phyloP scores from a whole-genome alignment of 805 yeast genomes.

The Candida krabiensis region DNA sequence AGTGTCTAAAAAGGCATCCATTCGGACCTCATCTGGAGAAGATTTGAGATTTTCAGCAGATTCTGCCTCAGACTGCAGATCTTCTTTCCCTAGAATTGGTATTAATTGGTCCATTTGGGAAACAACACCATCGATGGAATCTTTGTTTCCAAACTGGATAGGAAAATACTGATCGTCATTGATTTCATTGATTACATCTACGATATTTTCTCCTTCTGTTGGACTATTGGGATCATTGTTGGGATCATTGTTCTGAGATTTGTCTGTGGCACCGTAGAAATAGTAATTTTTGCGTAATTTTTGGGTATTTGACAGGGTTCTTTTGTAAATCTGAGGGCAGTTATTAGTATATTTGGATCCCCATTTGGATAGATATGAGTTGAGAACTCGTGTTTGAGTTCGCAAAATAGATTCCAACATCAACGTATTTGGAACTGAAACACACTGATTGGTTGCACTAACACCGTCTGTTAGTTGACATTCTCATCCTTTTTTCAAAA shows the following conservation, averaged over 20 bases:
- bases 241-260: conserved; percentile 1
- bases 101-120: conserved; percentile 14
- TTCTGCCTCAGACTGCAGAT: neutral
- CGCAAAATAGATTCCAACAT: too few species aligned
- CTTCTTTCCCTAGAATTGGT: conserved; percentile 8
- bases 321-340: too few species aligned
- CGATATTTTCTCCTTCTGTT: conserved; percentile 27
- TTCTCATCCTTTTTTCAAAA: too few species aligned
- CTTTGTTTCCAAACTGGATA: conserved; percentile 11
- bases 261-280: conserved; percentile 10
- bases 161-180: conserved; percentile 26
- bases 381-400: too few species aligned
- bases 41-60: neutral
- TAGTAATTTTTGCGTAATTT: conserved; percentile 16
- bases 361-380: too few species aligned
- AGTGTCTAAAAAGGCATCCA: conserved; percentile 56
- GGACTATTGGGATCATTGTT: conserved; percentile 11
- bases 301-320: too few species aligned
- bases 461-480: too few species aligned
- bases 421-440: too few species aligned
- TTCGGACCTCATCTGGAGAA: conserved; percentile 19
- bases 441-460: too few species aligned
- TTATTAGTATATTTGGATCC: too few species aligned
- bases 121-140: conserved; percentile 8
- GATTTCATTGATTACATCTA: conserved; percentile 28